A percentile compares a stretch with the other conserved stretches of the same genome.
These are phyloP conservation scores for Naganishia cerealis DNA, from an alignment of 1,284 basidiomycete species.

Conservation along the genomic window DNA sequence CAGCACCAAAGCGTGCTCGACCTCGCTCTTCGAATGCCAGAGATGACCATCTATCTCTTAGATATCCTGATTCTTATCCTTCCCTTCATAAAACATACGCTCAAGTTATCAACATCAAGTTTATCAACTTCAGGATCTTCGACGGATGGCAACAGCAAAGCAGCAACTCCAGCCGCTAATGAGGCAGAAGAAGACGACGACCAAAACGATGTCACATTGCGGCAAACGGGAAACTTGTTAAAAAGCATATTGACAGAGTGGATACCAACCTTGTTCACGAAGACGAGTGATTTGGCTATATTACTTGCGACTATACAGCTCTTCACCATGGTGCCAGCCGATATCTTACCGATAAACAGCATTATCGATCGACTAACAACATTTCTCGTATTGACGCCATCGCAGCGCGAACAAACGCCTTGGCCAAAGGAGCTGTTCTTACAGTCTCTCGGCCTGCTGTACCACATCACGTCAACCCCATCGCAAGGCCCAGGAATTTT, in stretches of 20 bases:
- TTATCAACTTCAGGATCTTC: background rate
- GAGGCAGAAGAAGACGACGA: conserved; percentile 4
- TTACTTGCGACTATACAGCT: conserved; percentile 29
- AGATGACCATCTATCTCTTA: conserved; percentile 26
- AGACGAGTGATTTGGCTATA: conserved; percentile 32
- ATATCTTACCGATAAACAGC: conserved; percentile 16
- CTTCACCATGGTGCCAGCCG: conserved; percentile 24
- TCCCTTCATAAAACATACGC: conserved; percentile 5
- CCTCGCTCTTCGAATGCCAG: conserved; percentile 18
- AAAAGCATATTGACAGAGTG: conserved; percentile 13
- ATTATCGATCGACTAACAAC: conserved; percentile 24
- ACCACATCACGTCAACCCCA: conserved; percentile 35
- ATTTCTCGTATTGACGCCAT: conserved; percentile 33
- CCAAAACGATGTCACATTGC: conserved; percentile 1
- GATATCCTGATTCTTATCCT: conserved; percentile 28
- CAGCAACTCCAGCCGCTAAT: conserved; percentile 16
- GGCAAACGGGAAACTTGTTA: conserved; percentile 23
- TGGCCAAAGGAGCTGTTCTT: conserved; percentile 31
- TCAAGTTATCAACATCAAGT: conserved; percentile 1
- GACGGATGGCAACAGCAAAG: conserved; percentile 2
- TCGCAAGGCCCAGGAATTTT: conserved; percentile 28
- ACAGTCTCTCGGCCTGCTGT: conserved; percentile 34
- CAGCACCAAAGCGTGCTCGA: conserved; percentile 9
- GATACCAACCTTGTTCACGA: conserved; percentile 29
- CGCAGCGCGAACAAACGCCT: conserved; percentile 27